phyloP scores from a whole-genome alignment of 345 rosid genomes.

The Mangifera indica region DNA sequence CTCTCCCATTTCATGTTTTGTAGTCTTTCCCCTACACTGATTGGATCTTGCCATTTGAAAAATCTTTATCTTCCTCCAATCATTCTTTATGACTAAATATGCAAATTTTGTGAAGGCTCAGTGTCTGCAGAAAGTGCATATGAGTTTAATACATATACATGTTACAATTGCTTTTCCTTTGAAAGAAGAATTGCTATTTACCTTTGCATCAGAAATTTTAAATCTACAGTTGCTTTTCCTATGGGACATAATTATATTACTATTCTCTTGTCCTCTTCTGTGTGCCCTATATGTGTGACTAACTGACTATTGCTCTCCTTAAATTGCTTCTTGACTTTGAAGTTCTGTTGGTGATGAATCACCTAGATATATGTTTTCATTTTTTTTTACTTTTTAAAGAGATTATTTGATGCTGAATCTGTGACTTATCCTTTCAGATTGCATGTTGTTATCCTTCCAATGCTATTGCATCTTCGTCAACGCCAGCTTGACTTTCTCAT shows the following conservation, averaged over 20 bases:
- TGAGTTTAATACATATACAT: background rate
- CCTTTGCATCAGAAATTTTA: background rate
- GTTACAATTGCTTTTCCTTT: background rate
- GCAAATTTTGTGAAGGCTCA: background rate
- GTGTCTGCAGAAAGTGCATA: background rate
- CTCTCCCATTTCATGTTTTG: constrained; percentile 16
- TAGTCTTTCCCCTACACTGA: constrained; percentile 9
- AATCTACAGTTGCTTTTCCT: background rate
- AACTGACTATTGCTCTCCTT: background rate
- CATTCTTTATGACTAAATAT: background rate
- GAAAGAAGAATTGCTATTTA: background rate
- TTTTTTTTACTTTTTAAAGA: background rate
- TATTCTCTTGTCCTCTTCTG: background rate
- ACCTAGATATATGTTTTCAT: background rate
- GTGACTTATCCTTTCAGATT: constrained; percentile 50
- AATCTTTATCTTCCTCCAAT: too few relatives aligned
- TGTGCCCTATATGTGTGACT: background rate
- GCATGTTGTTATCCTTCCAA: constrained; percentile 71
- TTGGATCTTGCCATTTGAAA: too few relatives aligned
- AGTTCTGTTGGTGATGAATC: background rate
- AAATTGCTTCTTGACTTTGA: background rate
- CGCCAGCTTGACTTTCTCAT: constrained; percentile 89
- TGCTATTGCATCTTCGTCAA: constrained; percentile 90
- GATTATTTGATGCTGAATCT: constrained; percentile 18
- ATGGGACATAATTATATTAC: background rate